phyloP scores from a whole-genome alignment of 768 basidiomycete species.

The Pisolithus tinctorius region DNA sequence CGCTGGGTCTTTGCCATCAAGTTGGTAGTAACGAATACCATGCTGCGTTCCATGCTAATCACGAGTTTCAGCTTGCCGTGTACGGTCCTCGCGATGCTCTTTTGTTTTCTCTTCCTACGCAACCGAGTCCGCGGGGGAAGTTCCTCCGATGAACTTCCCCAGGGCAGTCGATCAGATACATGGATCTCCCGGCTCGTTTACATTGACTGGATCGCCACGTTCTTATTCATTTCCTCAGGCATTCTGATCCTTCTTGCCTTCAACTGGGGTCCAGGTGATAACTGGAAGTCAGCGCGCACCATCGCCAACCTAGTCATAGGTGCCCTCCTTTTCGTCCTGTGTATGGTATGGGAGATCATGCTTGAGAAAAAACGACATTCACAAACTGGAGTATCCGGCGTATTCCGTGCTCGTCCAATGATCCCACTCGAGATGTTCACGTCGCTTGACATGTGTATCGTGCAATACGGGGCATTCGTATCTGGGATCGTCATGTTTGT shows the following conservation, averaged over 20 bases:
- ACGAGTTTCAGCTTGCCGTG: slow-evolving; percentile 33
- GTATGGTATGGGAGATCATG: slow-evolving; percentile 37
- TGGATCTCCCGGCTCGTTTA: slow-evolving; percentile 25
- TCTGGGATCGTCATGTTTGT: slow-evolving; percentile 44
- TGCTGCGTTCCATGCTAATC: neutral
- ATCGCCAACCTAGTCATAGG: slow-evolving; percentile 44
- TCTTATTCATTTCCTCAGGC: slow-evolving; percentile 37
- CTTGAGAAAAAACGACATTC: slow-evolving; percentile 23
- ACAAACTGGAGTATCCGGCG: neutral
- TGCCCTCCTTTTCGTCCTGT: slow-evolving; percentile 32
- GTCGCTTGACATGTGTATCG: slow-evolving; percentile 35
- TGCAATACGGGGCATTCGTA: slow-evolving; percentile 32
- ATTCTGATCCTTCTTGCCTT: slow-evolving; percentile 44
- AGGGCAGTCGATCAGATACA: slow-evolving; percentile 1
- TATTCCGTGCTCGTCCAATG: slow-evolving; percentile 34
- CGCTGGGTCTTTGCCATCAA: slow-evolving; percentile 55
- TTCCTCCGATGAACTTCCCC: slow-evolving; percentile 8
- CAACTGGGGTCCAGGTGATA: slow-evolving; percentile 41
- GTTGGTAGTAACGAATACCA: slow-evolving; percentile 19
- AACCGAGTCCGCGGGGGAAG: slow-evolving; percentile 19
- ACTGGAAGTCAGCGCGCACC: slow-evolving; percentile 37
- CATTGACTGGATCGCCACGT: slow-evolving; percentile 43
- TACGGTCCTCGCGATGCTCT: slow-evolving; percentile 27
- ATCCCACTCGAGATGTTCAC: slow-evolving; percentile 41
- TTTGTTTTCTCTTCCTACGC: slow-evolving; percentile 38